Conservation (phyloP, 164 flowering plant genomes). For the Brasenia schreberi region DNA sequence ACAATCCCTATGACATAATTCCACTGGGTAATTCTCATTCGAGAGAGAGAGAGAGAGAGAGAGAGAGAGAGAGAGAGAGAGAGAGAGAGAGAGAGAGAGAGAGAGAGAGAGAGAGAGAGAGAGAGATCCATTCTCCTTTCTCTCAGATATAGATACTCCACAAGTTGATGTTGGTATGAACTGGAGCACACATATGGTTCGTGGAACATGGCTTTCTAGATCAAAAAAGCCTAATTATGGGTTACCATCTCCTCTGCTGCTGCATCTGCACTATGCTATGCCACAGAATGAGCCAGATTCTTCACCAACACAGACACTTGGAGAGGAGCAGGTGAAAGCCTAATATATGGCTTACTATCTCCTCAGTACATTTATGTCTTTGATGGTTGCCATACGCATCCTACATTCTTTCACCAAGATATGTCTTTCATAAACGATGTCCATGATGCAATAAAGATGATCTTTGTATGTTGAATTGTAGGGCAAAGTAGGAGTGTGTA, state of each 20-base stretch:
- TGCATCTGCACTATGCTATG: conserved; percentile 35
- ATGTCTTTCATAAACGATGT: too few species aligned
- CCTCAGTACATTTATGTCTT: too few species aligned
- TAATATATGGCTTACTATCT: not conserved
- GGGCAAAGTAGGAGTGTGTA: too few species aligned
- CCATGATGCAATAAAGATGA: too few species aligned
- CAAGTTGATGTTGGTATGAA: conserved; percentile 10
- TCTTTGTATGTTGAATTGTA: too few species aligned
- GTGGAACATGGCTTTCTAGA: conserved; percentile 70
- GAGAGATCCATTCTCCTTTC: not conserved
- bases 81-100: too few species aligned
- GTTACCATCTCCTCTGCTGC: conserved; percentile 58
- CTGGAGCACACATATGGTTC: conserved; percentile 73
- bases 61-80: too few species aligned
- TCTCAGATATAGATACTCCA: conserved; percentile 43
- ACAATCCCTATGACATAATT: conserved; percentile 62
- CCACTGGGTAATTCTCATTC: conserved; percentile 46
- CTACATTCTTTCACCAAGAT: too few species aligned
- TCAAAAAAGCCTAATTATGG: conserved; percentile 53
- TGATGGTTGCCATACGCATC: too few species aligned
- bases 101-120: too few species aligned
- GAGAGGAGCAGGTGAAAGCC: not conserved
- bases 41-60: too few species aligned
- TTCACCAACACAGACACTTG: not conserved
- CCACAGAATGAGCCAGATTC: conserved; percentile 7